Conservation (phyloP, 2,329 filamentous ascomycete genomes). For the Verticillium dahliae region DNA sequence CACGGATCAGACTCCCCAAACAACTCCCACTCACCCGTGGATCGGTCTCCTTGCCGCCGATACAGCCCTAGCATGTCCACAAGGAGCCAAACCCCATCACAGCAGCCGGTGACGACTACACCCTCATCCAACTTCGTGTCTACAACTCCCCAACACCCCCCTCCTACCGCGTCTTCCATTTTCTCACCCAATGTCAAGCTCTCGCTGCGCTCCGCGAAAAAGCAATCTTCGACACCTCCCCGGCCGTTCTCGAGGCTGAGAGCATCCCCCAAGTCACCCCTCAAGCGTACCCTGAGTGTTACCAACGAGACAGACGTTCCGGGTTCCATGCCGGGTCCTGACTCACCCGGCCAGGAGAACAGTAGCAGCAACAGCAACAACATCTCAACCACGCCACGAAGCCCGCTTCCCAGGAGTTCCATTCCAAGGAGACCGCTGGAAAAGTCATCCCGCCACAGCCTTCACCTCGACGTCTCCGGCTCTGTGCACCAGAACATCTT, state of each 20-base stretch:
- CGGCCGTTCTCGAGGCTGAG: constrained; percentile 54
- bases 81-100: constrained; percentile 3
- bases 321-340: constrained; percentile 38
- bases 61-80: constrained; percentile 17
- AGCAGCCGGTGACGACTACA: constrained; percentile 21
- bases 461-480: constrained; percentile 50
- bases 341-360: constrained; percentile 38
- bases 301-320: constrained; percentile 67
- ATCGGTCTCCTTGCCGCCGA: constrained; percentile 39
- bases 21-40: constrained; percentile 10
- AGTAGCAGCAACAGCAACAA: constrained; percentile 26
- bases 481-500: constrained; percentile 44
- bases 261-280: constrained; percentile 73
- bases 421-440: constrained; percentile 37
- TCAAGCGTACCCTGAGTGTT: constrained; percentile 68
- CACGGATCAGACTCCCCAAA: constrained; percentile 42
- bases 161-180: constrained; percentile 40
- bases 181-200: constrained; percentile 62
- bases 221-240: constrained; percentile 44
- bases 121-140: constrained; percentile 21
- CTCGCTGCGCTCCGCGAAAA: constrained; percentile 56
- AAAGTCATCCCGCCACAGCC: constrained; percentile 44
- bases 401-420: constrained; percentile 33
- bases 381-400: constrained; percentile 18
- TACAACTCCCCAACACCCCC: constrained; percentile 21